Conservation (phyloP, 192 early-diverging fungal genomes). For the Coemansia sp. region DNA sequence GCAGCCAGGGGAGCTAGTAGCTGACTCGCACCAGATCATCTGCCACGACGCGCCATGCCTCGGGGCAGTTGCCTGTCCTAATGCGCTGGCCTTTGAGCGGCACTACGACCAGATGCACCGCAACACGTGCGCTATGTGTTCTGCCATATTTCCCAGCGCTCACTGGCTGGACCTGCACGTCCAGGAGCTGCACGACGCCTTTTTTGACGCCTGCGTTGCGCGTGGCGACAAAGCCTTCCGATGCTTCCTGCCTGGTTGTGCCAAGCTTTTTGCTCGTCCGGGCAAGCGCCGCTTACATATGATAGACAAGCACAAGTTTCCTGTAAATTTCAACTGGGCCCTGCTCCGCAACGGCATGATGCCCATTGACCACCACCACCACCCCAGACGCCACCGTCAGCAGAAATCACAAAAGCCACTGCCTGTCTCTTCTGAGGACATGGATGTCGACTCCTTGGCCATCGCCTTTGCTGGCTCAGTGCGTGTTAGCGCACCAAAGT, state of each 20-base stretch:
- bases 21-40: constrained; percentile 19
- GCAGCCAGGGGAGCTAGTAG: constrained; percentile 1
- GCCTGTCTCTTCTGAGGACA: neutral
- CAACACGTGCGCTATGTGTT: constrained; percentile 31
- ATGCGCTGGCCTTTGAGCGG: constrained; percentile 30
- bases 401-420: neutral
- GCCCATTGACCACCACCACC: constrained; percentile 1
- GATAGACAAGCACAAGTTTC: constrained; percentile 38
- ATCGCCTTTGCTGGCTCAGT: constrained; percentile 26
- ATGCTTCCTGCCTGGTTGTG: constrained; percentile 37
- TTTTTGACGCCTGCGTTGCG: constrained; percentile 30
- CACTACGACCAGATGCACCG: constrained; percentile 53
- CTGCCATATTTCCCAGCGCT: constrained; percentile 42
- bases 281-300: constrained; percentile 42
- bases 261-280: constrained; percentile 20
- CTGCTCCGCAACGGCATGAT: constrained; percentile 29
- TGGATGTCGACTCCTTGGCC: constrained; percentile 44
- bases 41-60: constrained; percentile 49
- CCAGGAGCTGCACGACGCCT: constrained; percentile 47
- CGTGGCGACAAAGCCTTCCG: constrained; percentile 31
- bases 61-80: constrained; percentile 24
- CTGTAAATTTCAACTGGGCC: constrained; percentile 39
- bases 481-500: constrained; percentile 30
- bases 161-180: constrained; percentile 56
- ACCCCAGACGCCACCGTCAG: neutral